These are phyloP conservation scores for Aspergillus terreus DNA, from an alignment of 2,329 filamentous ascomycete species.

Conservation along the genomic window DNA sequence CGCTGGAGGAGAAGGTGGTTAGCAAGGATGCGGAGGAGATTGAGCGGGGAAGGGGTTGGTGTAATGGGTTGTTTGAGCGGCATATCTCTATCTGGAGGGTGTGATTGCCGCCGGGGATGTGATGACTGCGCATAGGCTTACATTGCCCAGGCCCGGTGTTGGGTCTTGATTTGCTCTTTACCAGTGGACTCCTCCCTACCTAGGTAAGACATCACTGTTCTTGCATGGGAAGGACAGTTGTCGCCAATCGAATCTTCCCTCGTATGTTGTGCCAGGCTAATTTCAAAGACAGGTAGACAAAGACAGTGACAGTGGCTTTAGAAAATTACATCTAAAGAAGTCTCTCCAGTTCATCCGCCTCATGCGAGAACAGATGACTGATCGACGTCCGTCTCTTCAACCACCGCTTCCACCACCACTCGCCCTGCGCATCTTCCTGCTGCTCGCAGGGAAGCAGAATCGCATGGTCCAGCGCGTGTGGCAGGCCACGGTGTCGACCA, in stretches of 20 bases:
- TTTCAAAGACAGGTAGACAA: not conserved
- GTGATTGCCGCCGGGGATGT: not conserved
- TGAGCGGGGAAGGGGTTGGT: not conserved
- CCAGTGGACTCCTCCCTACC: too few species aligned
- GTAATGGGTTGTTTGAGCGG: not conserved
- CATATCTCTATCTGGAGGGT: not conserved
- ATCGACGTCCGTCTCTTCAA: conserved; percentile 10
- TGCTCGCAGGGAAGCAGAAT: conserved; percentile 60
- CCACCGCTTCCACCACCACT: conserved; percentile 17
- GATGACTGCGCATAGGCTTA: not conserved
- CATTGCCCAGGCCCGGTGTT: too few species aligned
- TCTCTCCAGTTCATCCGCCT: not conserved
- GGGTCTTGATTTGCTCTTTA: too few species aligned
- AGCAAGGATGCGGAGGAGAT: not conserved
- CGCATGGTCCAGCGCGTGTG: conserved; percentile 63
- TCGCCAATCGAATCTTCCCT: too few species aligned
- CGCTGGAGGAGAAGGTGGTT: not conserved
- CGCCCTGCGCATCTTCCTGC: conserved; percentile 6
- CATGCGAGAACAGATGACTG: conserved; percentile 9
- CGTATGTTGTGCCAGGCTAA: not conserved
- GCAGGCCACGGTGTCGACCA: conserved; percentile 59
- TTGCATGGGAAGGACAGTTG: too few species aligned
- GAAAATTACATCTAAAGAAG: not conserved
- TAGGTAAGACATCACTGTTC: too few species aligned
- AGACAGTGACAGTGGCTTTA: not conserved